Conservation (phyloP, 371 early-diverging fungal species). For the Capillidium heterosporum region DNA sequence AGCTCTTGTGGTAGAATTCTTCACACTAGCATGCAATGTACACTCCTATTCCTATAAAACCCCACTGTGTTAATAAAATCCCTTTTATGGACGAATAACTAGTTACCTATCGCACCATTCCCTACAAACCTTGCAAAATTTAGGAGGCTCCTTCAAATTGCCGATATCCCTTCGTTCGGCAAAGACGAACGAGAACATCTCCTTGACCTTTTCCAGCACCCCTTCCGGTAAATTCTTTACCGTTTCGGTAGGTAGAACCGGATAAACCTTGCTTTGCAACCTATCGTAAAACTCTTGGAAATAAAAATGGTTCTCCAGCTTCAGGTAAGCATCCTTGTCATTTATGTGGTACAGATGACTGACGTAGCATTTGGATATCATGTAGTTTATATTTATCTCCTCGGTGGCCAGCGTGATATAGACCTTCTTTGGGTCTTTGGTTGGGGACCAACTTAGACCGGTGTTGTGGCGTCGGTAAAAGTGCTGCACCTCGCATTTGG, state of each 20-base stretch:
- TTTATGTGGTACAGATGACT: not conserved
- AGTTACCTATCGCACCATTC: not conserved
- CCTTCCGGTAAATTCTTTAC: not conserved
- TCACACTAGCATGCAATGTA: slow-evolving; percentile 1
- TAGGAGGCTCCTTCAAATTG: not conserved
- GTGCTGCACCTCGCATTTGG: not conserved
- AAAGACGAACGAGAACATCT: slow-evolving; percentile 1
- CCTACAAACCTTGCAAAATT: not conserved
- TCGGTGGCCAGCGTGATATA: not conserved
- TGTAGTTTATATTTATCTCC: not conserved
- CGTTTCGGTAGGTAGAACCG: not conserved
- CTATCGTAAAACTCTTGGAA: not conserved
- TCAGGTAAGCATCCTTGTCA: not conserved
- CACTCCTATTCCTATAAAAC: not conserved
- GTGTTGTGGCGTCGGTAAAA: slow-evolving; percentile 1
- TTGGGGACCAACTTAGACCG: not conserved
- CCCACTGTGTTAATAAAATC: not conserved
- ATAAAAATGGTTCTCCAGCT: not conserved
- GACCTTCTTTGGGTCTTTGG: not conserved
- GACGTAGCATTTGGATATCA: not conserved
- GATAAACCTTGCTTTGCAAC: not conserved
- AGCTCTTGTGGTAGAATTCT: not conserved
- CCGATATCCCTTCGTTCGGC: not conserved
- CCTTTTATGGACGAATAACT: too few relatives aligned
- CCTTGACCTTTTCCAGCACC: not conserved